Evolutionary conservation across 2,329 filamentous ascomycete species (phyloP), one percentile per base, ranked within the genome.

Genomic region (Alternaria gansuensis): DNA sequence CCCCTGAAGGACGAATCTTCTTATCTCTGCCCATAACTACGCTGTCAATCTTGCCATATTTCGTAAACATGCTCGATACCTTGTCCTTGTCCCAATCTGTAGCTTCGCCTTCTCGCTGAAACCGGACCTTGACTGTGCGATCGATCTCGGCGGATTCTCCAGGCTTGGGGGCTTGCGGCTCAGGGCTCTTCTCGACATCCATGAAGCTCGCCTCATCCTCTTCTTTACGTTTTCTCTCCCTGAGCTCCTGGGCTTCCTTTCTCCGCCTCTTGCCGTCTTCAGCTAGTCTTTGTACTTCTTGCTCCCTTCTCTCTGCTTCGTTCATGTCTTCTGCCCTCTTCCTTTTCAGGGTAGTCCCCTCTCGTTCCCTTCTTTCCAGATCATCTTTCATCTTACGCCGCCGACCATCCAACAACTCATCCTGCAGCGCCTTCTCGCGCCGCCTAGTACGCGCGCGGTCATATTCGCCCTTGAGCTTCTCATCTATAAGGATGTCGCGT

Each of bases 371-470:
- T 26, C 87, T 85, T 79, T 97, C 93, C 50, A 98, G 80, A 72
- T 97, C 93, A 72, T 96, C 92, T 65, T 91, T 90, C 85, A 96
- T 90, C 67, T 87, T 85, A 73, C 90, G 83, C 67, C 90, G 83
- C 77, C 88, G 85, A 46, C 87, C 87, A 68, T 91, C 88, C 79
- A 96, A 90, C 61, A 89, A 83, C 51, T 90, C 88, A 69, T 89
- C 84, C 77, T 93, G 87, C 72, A 87, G 83, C 75, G 87, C 85
- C 72, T 89, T 89, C 73, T 90, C 85, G 58, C 89, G 80, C 62
- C 87, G 84, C 37, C 92, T 91, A 69, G 89, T 86, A 43, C 91
- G 86, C 62, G 89, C 87, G 74, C 87, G 85, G 73, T 97, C 91
- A 81, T 97, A 97, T 53, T 89, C 86, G 49, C 86, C 84, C 59